Evolutionary conservation across 1,284 basidiomycete species (phyloP), one percentile per base, ranked within the genome.

Genomic region (Cronartium ribicola): DNA sequence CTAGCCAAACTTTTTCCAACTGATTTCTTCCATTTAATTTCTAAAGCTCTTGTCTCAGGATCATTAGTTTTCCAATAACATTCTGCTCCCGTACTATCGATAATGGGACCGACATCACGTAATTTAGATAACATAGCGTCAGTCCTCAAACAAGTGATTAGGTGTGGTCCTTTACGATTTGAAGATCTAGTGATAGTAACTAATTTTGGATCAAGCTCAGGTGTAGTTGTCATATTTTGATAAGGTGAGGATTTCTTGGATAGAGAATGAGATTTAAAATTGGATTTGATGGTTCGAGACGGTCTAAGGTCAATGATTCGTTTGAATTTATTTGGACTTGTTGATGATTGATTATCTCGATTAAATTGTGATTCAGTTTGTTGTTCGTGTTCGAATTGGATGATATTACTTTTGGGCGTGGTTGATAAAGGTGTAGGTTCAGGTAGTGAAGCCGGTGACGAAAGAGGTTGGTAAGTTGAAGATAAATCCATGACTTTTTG

Each of bases 11-110:
- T 63, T 46, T 71, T 71, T 6, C 68, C 68, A 6, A 64, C 14
- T 10, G 44, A 51, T 57, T 48, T 71, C 14, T 71, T 71, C 68
- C 68, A 71, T 51, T 41, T 71, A 17, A 63, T 43, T 17, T 46
- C 10, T 20, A 64, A 46, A 1, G 37, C 14, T n/a, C 57, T 29
- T 55, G 43, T 48, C 36, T 63, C 68, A 20, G 60, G 8, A 43
- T 44, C 41, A 43, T n/a, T 20, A 44, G 60, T 37, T 17, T 44
- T 22, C 67, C 67, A 70, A 44, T 44, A 20, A 51, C 67, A 70
- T 48, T 57, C 20, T 7, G 60, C n/a, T 17, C 67, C 67, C 20
- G 57, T 70, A 13, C 41, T 44, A 48, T 70, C 67, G 7, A 63
- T 36, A 3, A 70, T 40, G 8, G 41, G 20, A 4, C 67, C 67